Conservation (phyloP, 2,329 filamentous ascomycete genomes). For the Ophiosphaerella narmari region DNA sequence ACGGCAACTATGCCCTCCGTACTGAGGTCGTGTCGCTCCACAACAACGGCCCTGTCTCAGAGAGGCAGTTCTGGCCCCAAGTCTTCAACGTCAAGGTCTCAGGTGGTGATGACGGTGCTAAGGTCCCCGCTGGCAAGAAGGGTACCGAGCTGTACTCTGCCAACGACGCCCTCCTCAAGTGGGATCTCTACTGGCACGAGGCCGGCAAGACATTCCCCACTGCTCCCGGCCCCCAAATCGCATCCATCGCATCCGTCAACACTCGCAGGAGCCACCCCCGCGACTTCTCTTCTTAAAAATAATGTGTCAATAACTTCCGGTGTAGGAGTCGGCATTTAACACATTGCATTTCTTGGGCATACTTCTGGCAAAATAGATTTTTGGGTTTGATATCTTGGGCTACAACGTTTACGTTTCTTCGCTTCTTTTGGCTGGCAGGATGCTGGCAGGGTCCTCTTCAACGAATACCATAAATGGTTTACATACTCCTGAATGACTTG, state of each 20-base stretch:
- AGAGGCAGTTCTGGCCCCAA: slow-evolving; percentile 44
- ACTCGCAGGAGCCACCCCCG: slow-evolving; percentile 25
- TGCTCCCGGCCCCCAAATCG: slow-evolving; percentile 30
- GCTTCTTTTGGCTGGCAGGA: too few species aligned
- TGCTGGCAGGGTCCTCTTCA: too few species aligned
- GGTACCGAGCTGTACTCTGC: slow-evolving; percentile 37
- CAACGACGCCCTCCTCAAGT: slow-evolving; percentile 33
- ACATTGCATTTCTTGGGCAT: too few species aligned
- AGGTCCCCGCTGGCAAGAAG: slow-evolving; percentile 33
- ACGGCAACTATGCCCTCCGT: slow-evolving; percentile 42
- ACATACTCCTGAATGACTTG: too few species aligned
- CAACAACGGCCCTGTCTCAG: slow-evolving; percentile 37
- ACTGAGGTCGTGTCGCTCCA: slow-evolving; percentile 43
- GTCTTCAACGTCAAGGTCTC: slow-evolving; percentile 43
- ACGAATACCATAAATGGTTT: too few species aligned
- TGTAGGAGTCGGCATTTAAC: too few species aligned
- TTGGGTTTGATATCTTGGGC: too few species aligned
- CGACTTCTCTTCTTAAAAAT: slow-evolving; percentile 31
- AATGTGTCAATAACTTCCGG: neutral
- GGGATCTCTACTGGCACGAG: slow-evolving; percentile 37
- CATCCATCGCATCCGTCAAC: slow-evolving; percentile 17
- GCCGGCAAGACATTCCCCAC: slow-evolving; percentile 26
- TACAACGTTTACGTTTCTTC: too few species aligned
- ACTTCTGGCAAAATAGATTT: too few species aligned
- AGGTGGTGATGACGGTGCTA: slow-evolving; percentile 30